Conservation (phyloP, 495 filamentous ascomycete genomes). For the Annulohypoxylon bovei region DNA sequence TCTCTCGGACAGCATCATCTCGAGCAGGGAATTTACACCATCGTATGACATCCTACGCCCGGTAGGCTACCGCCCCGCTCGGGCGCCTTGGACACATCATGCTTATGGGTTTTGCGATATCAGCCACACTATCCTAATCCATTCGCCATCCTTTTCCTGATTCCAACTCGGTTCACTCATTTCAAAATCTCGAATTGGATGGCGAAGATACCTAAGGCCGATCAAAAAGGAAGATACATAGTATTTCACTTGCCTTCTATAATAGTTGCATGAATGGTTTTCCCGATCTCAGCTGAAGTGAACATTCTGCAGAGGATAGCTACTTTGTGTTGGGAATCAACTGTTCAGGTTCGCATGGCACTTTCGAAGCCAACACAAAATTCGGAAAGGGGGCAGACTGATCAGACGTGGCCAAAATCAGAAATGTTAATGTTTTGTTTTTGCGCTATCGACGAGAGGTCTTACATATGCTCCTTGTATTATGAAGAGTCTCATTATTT, state of each 20-base stretch:
- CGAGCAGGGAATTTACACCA: constrained; percentile 61
- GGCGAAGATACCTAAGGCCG: constrained; percentile 33
- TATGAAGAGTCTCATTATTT: constrained; percentile 41
- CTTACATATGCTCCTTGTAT: constrained; percentile 46
- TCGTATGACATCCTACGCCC: constrained; percentile 67
- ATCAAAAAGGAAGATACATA: constrained; percentile 33
- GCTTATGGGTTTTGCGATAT: constrained; percentile 68
- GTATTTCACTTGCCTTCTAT: constrained; percentile 40
- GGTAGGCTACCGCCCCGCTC: constrained; percentile 60
- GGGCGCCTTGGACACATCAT: constrained; percentile 69
- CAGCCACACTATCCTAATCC: constrained; percentile 37
- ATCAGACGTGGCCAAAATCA: constrained; percentile 24
- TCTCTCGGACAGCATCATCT: constrained; percentile 61
- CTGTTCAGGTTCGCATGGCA: constrained; percentile 45
- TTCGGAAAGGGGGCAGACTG: constrained; percentile 12
- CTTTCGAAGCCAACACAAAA: constrained; percentile 35
- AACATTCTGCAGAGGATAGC: constrained; percentile 47
- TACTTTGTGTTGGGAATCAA: constrained; percentile 47
- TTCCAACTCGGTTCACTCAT: constrained; percentile 32
- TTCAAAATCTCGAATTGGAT: constrained; percentile 33
- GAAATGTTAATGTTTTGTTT: constrained; percentile 40
- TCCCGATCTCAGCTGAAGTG: constrained; percentile 44
- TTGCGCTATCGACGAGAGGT: constrained; percentile 38
- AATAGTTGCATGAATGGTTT: constrained; percentile 47
- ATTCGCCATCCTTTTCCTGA: constrained; percentile 26